These are phyloP conservation scores for Leishmania gerbilli DNA, from an alignment of 208 protist species.

Conservation along the genomic window DNA sequence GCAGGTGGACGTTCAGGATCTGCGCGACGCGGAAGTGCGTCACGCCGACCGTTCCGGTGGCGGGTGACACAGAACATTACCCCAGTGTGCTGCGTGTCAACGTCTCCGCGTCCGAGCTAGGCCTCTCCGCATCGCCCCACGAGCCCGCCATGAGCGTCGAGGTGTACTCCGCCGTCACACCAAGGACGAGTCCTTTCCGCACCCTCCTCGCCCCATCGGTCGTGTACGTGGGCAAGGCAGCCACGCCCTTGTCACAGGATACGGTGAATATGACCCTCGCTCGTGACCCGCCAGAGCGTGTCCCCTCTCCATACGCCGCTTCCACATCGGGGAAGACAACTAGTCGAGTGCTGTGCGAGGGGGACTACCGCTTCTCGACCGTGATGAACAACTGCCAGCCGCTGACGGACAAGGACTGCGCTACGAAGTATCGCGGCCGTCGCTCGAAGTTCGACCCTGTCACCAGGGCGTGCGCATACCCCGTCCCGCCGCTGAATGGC, in stretches of 20 bases:
- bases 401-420: constrained; percentile 23
- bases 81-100: constrained; percentile 13
- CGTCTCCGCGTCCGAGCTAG: constrained; percentile 6
- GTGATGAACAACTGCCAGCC: constrained; percentile 16
- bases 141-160: constrained; percentile 6
- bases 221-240: constrained; percentile 14
- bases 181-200: constrained; percentile 22
- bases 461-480: constrained; percentile 6
- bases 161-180: constrained; percentile 18
- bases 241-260: background rate
- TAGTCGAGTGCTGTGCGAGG: constrained; percentile 27
- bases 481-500: constrained; percentile 19
- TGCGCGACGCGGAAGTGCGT: constrained; percentile 9
- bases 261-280: constrained; percentile 28
- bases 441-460: constrained; percentile 22
- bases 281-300: constrained; percentile 15
- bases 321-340: constrained; percentile 11
- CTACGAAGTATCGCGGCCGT: constrained; percentile 26
- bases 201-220: constrained; percentile 18
- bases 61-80: constrained; percentile 2
- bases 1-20: constrained; percentile 26
- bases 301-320: constrained; percentile 27
- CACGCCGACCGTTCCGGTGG: background rate
- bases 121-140: constrained; percentile 1
- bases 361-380: constrained; percentile 31